phyloP scores from a whole-genome alignment of 768 basidiomycete genomes.

The Phylloporus scabripes region DNA sequence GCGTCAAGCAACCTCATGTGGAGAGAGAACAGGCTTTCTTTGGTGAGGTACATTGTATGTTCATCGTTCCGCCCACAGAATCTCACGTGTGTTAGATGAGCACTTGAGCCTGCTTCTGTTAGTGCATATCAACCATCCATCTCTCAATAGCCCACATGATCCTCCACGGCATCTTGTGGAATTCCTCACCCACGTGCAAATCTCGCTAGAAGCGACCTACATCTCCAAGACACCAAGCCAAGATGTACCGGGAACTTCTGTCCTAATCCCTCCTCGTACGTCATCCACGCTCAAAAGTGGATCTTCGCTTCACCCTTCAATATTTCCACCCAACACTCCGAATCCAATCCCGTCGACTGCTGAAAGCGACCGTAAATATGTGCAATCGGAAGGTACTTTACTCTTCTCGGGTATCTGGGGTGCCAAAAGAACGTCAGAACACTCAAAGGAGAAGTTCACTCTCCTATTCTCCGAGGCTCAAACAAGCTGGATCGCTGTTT shows the following conservation, averaged over 20 bases:
- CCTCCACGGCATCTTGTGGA: conserved; percentile 42
- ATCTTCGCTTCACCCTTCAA: conserved; percentile 48
- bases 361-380: conserved; percentile 71
- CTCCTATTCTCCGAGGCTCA: conserved; percentile 61
- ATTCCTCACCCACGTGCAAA: conserved; percentile 65
- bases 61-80: conserved; percentile 8
- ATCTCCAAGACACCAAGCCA: conserved; percentile 46
- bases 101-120: conserved; percentile 47
- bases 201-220: conserved; percentile 79
- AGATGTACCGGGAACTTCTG: conserved; percentile 33
- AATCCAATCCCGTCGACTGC: conserved; percentile 74
- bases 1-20: conserved; percentile 35
- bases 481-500: conserved; percentile 72
- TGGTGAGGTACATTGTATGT: conserved; percentile 42
- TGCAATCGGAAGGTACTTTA: conserved; percentile 69
- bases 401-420: conserved; percentile 76
- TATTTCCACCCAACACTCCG: conserved; percentile 79
- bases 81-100: conserved; percentile 41
- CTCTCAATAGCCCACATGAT: conserved; percentile 28
- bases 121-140: conserved; percentile 30
- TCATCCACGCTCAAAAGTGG: conserved; percentile 39
- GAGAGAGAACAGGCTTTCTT: conserved; percentile 71
- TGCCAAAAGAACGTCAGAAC: conserved; percentile 39
- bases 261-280: conserved; percentile 51
- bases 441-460: conserved; percentile 51